Evolutionary conservation across 148 eudicot species (phyloP).

Genomic region (Amaranthus hypochondriacus): DNA sequence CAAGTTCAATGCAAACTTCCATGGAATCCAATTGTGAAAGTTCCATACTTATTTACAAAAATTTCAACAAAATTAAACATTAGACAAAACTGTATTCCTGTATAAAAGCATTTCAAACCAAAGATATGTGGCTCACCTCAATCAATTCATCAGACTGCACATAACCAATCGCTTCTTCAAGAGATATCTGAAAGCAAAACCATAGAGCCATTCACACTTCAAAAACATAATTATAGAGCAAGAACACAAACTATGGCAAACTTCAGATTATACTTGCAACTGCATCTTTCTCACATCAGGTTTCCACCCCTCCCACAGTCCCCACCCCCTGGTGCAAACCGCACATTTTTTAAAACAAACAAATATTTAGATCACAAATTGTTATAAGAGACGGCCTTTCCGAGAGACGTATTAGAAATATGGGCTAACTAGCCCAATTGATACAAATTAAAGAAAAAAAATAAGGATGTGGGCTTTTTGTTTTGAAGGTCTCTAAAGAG

Average conservation of each 20-base stretch:
- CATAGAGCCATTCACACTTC: neutral
- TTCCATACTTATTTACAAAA: neutral
- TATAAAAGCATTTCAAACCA: neutral
- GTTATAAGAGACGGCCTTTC: no score
- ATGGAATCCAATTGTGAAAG: no score
- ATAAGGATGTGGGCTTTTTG: no score
- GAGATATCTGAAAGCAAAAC: conserved; percentile 58
- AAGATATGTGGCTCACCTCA: conserved; percentile 50
- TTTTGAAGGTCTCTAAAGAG: no score
- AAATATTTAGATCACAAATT: no score
- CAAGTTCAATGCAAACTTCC: no score
- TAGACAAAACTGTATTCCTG: no score
- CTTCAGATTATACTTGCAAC: neutral
- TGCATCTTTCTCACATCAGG: neutral
- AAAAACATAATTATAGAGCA: neutral
- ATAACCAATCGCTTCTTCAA: conserved; percentile 96
- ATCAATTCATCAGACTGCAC: conserved; percentile 95
- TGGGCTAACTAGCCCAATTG: no score
- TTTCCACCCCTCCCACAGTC: neutral
- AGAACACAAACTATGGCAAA: neutral
- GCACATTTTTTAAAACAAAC: neutral
- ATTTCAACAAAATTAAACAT: neutral
- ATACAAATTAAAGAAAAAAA: no score
- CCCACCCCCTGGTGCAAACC: neutral
- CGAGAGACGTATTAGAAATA: no score